Evolutionary conservation across 495 filamentous ascomycete genomes (phyloP).

Genomic region (Xylaria nigripes): DNA sequence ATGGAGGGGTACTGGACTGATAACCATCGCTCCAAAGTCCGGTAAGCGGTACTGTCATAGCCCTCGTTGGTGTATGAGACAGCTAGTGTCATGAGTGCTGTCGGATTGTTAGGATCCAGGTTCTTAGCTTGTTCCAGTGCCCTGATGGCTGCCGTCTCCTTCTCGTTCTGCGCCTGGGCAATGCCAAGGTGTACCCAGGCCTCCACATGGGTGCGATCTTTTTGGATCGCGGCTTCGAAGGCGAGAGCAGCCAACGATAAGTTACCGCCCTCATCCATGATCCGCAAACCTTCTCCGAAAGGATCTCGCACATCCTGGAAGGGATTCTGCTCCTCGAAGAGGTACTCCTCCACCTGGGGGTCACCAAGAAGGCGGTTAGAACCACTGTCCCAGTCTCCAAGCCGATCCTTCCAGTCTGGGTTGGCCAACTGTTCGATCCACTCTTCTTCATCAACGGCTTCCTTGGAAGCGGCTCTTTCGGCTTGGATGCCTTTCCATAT

Average conservation of each 20-base stretch:
- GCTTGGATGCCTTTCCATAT: conserved; percentile 82
- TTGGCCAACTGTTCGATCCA: conserved; percentile 59
- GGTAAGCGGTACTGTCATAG: conserved; percentile 93
- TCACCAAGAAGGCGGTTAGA: conserved; percentile 52
- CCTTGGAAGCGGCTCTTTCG: conserved; percentile 65
- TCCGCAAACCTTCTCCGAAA: conserved; percentile 82
- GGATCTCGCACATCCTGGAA: conserved; percentile 70
- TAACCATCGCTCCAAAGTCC: conserved; percentile 94
- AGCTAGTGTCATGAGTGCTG: conserved; percentile 87
- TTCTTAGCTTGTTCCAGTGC: conserved; percentile 88
- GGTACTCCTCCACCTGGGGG: conserved; percentile 76
- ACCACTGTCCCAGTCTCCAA: conserved; percentile 35
- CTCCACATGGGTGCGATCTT: conserved; percentile 75
- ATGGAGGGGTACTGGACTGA: conserved; percentile 82
- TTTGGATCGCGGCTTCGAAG: conserved; percentile 94
- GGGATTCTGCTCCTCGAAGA: conserved; percentile 89
- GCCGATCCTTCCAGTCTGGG: conserved; percentile 61
- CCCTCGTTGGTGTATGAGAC: conserved; percentile 99
- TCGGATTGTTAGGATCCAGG: conserved; percentile 74
- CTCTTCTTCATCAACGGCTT: conserved; percentile 57
- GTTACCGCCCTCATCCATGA: conserved; percentile 87
- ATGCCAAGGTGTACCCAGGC: conserved; percentile 88
- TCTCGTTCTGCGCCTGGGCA: conserved; percentile 96
- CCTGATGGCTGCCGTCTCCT: conserved; percentile 96
- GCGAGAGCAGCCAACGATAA: conserved; percentile 88